These are phyloP conservation scores for Pythium periplocum DNA, from an alignment of 352 stramenopile genomes.

Conservation along the genomic window DNA sequence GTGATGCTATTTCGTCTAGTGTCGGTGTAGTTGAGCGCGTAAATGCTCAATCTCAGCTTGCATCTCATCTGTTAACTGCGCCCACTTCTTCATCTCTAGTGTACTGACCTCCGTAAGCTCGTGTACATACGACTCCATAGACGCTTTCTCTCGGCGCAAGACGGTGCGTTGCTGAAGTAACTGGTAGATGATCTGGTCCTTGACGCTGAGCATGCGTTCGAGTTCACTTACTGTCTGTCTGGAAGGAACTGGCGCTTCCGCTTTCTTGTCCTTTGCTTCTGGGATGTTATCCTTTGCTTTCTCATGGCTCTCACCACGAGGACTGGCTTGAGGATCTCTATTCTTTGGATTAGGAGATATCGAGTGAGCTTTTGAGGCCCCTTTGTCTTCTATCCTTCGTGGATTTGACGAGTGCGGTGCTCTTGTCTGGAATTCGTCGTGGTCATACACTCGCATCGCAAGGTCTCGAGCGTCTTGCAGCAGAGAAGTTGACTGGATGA, in stretches of 20 bases:
- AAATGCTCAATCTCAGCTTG: conserved; percentile 70
- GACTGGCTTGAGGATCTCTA: no score
- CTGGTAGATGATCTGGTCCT: conserved; percentile 84
- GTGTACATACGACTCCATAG: conserved; percentile 47
- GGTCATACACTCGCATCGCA: conserved; percentile 48
- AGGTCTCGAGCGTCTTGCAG: conserved; percentile 39
- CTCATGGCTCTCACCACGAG: no score
- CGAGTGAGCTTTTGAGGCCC: no score
- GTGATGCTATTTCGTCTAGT: not conserved
- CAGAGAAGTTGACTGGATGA: conserved; percentile 22
- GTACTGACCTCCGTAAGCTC: conserved; percentile 68
- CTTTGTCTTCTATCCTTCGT: no score
- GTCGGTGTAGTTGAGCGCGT: conserved; percentile 18
- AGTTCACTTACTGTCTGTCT: conserved; percentile 5
- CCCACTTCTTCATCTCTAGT: conserved; percentile 81
- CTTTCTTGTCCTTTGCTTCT: no score
- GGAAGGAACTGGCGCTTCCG: no score
- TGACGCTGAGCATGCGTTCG: conserved; percentile 46
- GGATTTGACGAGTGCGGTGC: not conserved
- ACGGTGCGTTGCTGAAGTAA: conserved; percentile 58
- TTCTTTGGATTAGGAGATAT: no score
- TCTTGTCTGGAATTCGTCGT: not conserved
- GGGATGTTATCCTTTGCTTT: no score
- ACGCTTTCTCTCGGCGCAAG: conserved; percentile 43
- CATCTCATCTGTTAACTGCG: conserved; percentile 76